These are phyloP conservation scores for Pistacia integerrima DNA, from an alignment of 345 rosid species.

Conservation along the genomic window DNA sequence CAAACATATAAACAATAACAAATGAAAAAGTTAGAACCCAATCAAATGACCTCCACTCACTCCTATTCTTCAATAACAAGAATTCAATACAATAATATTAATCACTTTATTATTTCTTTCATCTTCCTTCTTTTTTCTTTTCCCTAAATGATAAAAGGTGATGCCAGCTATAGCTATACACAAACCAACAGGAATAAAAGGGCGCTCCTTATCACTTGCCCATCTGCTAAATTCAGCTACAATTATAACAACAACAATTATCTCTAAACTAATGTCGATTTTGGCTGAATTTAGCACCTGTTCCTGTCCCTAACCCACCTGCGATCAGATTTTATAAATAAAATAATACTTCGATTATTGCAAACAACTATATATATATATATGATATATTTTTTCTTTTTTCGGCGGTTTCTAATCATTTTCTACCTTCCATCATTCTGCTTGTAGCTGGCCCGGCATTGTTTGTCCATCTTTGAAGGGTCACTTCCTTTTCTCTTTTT, in stretches of 20 bases:
- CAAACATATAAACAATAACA: conserved; percentile 31
- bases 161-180: neutral
- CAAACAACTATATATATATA: neutral
- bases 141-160: neutral
- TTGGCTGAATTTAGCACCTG: conserved; percentile 57
- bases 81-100: conserved; percentile 23
- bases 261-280: conserved; percentile 7
- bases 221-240: conserved; percentile 48
- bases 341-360: conserved; percentile 8
- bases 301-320: conserved; percentile 45
- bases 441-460: conserved; percentile 43
- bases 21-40: conserved; percentile 20
- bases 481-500: conserved; percentile 27
- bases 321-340: conserved; percentile 3
- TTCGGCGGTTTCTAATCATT: conserved; percentile 35
- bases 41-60: conserved; percentile 43
- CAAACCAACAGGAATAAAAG: conserved; percentile 51
- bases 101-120: conserved; percentile 3
- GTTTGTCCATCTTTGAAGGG: conserved; percentile 33
- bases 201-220: neutral
- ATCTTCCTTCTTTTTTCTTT: neutral
- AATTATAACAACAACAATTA: conserved; percentile 10
- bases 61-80: conserved; percentile 21
- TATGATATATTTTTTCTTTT: neutral
- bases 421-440: conserved; percentile 43